These are phyloP conservation scores for Wallemia hederae DNA, from an alignment of 1,284 basidiomycete genomes.

Conservation along the genomic window DNA sequence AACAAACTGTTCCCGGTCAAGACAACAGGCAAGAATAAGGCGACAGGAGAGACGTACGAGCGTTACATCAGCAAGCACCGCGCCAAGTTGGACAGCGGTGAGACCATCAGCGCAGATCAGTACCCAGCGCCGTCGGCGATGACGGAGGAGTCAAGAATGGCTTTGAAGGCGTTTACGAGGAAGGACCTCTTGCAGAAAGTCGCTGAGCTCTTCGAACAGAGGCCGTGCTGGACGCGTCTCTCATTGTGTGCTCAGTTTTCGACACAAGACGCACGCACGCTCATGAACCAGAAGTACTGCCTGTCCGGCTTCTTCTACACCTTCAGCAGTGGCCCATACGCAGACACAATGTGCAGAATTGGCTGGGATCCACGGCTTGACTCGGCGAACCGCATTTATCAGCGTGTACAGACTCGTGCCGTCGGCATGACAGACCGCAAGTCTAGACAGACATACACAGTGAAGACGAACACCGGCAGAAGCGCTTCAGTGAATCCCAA, in stretches of 20 bases:
- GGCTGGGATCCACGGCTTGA: not conserved
- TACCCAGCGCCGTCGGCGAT: not conserved
- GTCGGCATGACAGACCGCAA: not conserved
- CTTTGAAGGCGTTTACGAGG: not conserved
- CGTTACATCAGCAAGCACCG: not conserved
- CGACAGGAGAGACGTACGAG: not conserved
- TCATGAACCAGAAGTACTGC: not conserved
- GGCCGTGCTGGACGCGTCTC: not conserved
- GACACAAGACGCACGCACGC: not conserved
- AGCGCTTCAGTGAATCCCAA: too few relatives aligned
- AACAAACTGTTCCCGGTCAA: not conserved
- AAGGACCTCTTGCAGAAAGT: not conserved
- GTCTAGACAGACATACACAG: not conserved
- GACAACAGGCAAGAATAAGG: not conserved
- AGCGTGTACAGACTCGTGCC: not conserved
- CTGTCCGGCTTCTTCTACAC: not conserved
- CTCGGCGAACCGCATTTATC: not conserved
- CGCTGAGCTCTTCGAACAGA: not conserved
- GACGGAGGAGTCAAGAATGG: not conserved
- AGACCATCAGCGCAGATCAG: not conserved
- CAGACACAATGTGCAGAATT: not conserved
- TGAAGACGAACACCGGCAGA: too few relatives aligned
- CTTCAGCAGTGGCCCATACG: not conserved
- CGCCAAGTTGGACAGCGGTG: not conserved
- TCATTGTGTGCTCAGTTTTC: not conserved